Percentiles rank a stretch among this genome's conserved stretches.
Evolutionary conservation across 495 filamentous ascomycete species (phyloP).

Genomic region (Neurospora sp.): DNA sequence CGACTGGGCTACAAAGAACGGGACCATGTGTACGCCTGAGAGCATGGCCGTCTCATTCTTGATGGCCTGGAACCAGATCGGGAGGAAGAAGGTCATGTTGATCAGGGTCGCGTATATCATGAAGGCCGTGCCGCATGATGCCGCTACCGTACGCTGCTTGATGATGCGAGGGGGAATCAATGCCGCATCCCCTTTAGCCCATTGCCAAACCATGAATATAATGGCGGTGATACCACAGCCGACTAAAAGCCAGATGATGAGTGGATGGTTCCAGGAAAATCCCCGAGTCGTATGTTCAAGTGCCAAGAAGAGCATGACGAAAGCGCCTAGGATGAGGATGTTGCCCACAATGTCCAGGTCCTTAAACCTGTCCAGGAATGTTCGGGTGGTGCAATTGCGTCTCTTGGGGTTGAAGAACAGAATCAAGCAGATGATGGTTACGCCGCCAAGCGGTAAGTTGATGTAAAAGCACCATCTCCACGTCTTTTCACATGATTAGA

Average conservation of each 20-base stretch:
- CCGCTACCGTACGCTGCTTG: slow-evolving; percentile 53
- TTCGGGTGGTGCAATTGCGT: slow-evolving; percentile 13
- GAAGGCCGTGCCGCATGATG: slow-evolving; percentile 33
- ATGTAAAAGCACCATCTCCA: slow-evolving; percentile 50
- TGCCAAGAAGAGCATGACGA: slow-evolving; percentile 37
- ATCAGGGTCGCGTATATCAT: slow-evolving; percentile 26
- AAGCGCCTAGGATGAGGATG: slow-evolving; percentile 33
- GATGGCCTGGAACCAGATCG: slow-evolving; percentile 64
- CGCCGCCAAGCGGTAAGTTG: slow-evolving; percentile 38
- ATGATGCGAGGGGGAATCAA: slow-evolving; percentile 22
- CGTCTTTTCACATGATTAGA: slow-evolving; percentile 10
- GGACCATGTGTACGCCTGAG: slow-evolving; percentile 60
- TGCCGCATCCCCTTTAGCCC: slow-evolving; percentile 21
- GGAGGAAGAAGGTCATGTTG: slow-evolving; percentile 48
- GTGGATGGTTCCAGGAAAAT: slow-evolving; percentile 31
- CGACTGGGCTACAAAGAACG: slow-evolving; percentile 52
- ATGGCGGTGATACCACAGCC: slow-evolving; percentile 29
- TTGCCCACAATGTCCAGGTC: slow-evolving; percentile 39
- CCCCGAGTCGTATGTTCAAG: slow-evolving; percentile 38
- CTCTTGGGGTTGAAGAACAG: slow-evolving; percentile 23
- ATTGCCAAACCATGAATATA: slow-evolving; percentile 12
- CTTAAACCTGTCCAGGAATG: slow-evolving; percentile 20
- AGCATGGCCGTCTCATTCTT: slow-evolving; percentile 50
- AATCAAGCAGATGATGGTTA: slow-evolving; percentile 32
- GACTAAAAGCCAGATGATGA: slow-evolving; percentile 24